Percentiles rank a stretch among this genome's conserved stretches.
Evolutionary conservation across 495 filamentous ascomycete species (phyloP).

Genomic region (Hypoxylon lenormandii): DNA sequence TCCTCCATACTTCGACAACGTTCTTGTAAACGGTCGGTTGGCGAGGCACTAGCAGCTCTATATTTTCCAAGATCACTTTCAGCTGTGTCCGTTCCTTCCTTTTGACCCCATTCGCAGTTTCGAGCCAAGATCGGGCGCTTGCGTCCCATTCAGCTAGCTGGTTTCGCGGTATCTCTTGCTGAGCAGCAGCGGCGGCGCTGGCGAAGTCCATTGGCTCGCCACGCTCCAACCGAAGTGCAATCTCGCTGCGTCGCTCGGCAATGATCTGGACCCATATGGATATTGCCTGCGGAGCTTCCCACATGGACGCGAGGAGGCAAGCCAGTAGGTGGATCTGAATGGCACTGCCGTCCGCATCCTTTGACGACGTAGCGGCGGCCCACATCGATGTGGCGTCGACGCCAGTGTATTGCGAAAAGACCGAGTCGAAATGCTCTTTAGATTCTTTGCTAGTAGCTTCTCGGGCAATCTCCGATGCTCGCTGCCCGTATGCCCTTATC

Average conservation of each 20-base stretch:
- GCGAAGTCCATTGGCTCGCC: slow-evolving; percentile 15
- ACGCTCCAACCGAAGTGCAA: slow-evolving; percentile 2
- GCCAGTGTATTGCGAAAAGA: slow-evolving; percentile 33
- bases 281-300: slow-evolving; percentile 50
- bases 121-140: slow-evolving; percentile 55
- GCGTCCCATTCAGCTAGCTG: slow-evolving; percentile 55
- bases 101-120: slow-evolving; percentile 47
- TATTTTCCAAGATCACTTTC: slow-evolving; percentile 53
- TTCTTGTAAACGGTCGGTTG: slow-evolving; percentile 42
- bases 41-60: slow-evolving; percentile 40
- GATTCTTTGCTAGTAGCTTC: slow-evolving; percentile 25
- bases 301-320: slow-evolving; percentile 56
- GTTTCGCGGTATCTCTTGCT: slow-evolving; percentile 46
- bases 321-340: slow-evolving; percentile 53
- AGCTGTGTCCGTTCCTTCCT: slow-evolving; percentile 45
- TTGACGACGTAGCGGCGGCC: slow-evolving; percentile 56
- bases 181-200: slow-evolving; percentile 15
- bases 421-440: slow-evolving; percentile 4
- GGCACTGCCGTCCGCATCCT: slow-evolving; percentile 23
- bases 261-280: slow-evolving; percentile 53
- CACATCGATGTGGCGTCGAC: slow-evolving; percentile 52
- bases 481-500: slow-evolving; percentile 51
- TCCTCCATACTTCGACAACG: slow-evolving; percentile 51
- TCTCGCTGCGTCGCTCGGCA: slow-evolving; percentile 22
- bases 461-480: slow-evolving; percentile 52